A percentile compares a stretch with the other conserved stretches of the same genome.
phyloP scores from a whole-genome alignment of 2,329 filamentous ascomycete genomes.

The Ophiocordyceps unilateralis region DNA sequence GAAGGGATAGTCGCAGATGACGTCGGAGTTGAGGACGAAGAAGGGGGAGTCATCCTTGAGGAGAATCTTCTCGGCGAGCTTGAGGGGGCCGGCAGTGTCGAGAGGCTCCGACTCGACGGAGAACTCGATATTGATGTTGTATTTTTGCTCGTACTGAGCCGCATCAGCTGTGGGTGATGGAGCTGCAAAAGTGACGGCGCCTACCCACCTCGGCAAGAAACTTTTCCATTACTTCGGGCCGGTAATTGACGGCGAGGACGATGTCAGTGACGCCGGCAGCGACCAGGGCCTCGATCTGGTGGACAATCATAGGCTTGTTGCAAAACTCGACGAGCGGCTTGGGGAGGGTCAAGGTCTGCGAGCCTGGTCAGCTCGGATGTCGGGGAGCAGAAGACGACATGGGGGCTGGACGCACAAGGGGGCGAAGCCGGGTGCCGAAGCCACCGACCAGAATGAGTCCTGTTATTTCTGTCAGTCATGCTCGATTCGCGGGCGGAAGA shows the following conservation, averaged over 20 bases:
- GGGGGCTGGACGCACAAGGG: slow-evolving; percentile 45
- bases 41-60: slow-evolving; percentile 89
- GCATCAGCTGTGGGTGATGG: not conserved
- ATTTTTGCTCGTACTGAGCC: slow-evolving; percentile 67
- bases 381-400: not conserved
- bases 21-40: slow-evolving; percentile 96
- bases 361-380: not conserved
- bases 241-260: slow-evolving; percentile 96
- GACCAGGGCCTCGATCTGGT: slow-evolving; percentile 91
- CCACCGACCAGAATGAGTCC: slow-evolving; percentile 98
- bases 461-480: slow-evolving; percentile 19
- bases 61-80: slow-evolving; percentile 83
- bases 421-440: slow-evolving; percentile 93
- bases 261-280: slow-evolving; percentile 92
- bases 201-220: slow-evolving; percentile 63
- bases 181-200: not conserved
- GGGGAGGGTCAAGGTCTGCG: slow-evolving; percentile 81
- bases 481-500: not conserved
- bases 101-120: slow-evolving; percentile 92
- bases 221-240: slow-evolving; percentile 93
- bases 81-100: slow-evolving; percentile 86
- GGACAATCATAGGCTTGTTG: slow-evolving; percentile 98
- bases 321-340: slow-evolving; percentile 97
- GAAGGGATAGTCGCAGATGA: slow-evolving; percentile 97
- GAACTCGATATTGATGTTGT: slow-evolving; percentile 91